phyloP scores from a whole-genome alignment of 2,329 filamentous ascomycete species.

The Alternaria metachromatica region DNA sequence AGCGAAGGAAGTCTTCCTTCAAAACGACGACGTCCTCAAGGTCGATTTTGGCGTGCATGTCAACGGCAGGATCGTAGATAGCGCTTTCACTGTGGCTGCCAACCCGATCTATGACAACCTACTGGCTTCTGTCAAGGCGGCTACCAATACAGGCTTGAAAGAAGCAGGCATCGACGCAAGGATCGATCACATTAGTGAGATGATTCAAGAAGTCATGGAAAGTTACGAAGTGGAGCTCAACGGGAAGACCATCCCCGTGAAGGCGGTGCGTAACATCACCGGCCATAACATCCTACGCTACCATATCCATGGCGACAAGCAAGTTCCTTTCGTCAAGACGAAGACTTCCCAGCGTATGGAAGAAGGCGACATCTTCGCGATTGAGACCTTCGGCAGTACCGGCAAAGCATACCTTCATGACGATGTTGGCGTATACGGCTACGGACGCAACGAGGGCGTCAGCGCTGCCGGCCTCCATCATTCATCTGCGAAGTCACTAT shows the following conservation, averaged over 20 bases:
- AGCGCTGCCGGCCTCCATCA: slow-evolving; percentile 75
- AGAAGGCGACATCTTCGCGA: slow-evolving; percentile 92
- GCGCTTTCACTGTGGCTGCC: slow-evolving; percentile 72
- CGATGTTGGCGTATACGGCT: slow-evolving; percentile 68
- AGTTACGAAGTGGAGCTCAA: slow-evolving; percentile 85
- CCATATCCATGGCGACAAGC: slow-evolving; percentile 90
- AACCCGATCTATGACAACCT: slow-evolving; percentile 72
- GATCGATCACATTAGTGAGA: slow-evolving; percentile 79
- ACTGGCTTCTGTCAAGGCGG: slow-evolving; percentile 68
- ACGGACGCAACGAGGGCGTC: slow-evolving; percentile 74
- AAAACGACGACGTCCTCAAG: slow-evolving; percentile 76
- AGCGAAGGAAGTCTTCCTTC: slow-evolving; percentile 77
- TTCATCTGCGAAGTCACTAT: slow-evolving; percentile 79
- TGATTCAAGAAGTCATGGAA: slow-evolving; percentile 93
- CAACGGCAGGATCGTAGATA: slow-evolving; percentile 74
- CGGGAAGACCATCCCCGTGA: slow-evolving; percentile 77
- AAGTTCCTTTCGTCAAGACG: slow-evolving; percentile 88
- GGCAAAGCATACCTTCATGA: slow-evolving; percentile 85
- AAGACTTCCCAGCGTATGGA: slow-evolving; percentile 93
- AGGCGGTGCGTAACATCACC: slow-evolving; percentile 82
- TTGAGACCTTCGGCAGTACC: slow-evolving; percentile 94
- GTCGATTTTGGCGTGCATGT: slow-evolving; percentile 75
- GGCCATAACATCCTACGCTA: slow-evolving; percentile 92
- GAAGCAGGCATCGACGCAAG: slow-evolving; percentile 91
- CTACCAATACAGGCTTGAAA: slow-evolving; percentile 76